Conservation (phyloP, 371 early-diverging fungal genomes). For the Lichtheimia ornata region DNA sequence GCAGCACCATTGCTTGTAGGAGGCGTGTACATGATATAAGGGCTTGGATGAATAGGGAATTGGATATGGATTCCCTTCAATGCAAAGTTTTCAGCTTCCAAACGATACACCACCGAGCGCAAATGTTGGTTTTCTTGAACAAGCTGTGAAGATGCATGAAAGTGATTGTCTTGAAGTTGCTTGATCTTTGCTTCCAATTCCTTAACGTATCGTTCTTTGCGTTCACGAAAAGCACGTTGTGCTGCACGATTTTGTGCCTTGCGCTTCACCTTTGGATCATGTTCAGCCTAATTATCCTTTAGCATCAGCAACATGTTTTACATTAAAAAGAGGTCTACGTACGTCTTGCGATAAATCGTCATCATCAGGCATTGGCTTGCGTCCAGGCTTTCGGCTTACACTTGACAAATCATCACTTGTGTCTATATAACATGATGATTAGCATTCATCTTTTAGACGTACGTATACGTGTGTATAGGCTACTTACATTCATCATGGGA, state of each 20-base stretch:
- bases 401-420: not conserved
- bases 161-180: slow-evolving; percentile 53
- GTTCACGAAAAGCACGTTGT: slow-evolving; percentile 76
- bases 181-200: slow-evolving; percentile 65
- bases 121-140: slow-evolving; percentile 46
- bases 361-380: slow-evolving; percentile 36
- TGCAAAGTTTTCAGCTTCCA: slow-evolving; percentile 42
- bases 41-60: slow-evolving; percentile 16
- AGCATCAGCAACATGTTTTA: not conserved
- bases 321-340: not conserved
- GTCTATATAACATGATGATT: too few species aligned
- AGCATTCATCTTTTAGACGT: too few species aligned
- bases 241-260: slow-evolving; percentile 80
- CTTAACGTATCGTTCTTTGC: slow-evolving; percentile 72
- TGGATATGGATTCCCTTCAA: slow-evolving; percentile 34
- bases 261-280: slow-evolving; percentile 59
- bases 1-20: slow-evolving; percentile 14
- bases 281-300: slow-evolving; percentile 23
- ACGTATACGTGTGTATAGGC: too few species aligned
- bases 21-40: slow-evolving; percentile 10
- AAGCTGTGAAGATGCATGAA: slow-evolving; percentile 30
- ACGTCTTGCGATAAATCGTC: slow-evolving; percentile 6
- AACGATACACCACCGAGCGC: slow-evolving; percentile 30
- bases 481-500: slow-evolving; percentile 2
- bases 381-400: slow-evolving; percentile 24